phyloP scores from a whole-genome alignment of 805 yeast species.

The Hanseniaspora guilliermondii region DNA sequence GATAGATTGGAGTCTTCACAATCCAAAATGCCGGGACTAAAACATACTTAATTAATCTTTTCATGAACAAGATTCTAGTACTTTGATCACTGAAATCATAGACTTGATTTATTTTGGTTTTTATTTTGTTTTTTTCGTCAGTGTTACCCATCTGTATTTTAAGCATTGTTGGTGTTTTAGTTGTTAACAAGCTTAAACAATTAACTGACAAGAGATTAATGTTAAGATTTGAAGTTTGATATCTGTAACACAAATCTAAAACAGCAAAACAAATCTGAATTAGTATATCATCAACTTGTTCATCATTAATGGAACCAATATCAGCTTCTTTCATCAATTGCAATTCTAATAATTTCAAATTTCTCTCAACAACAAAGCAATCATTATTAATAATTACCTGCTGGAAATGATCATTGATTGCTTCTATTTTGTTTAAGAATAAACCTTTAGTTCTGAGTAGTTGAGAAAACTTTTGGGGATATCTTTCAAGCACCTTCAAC shows the following conservation, averaged over 20 bases:
- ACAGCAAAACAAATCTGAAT: conserved; percentile 41
- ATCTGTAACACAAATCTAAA: conserved; percentile 45
- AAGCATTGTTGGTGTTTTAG: conserved; percentile 52
- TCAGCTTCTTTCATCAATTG: background rate
- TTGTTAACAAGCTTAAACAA: conserved; percentile 66
- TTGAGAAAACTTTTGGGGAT: conserved; percentile 20
- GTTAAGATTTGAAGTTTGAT: conserved; percentile 34
- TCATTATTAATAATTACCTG: conserved; percentile 3
- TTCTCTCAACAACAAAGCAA: conserved; percentile 5
- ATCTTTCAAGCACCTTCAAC: conserved; percentile 7
- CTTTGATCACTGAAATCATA: conserved; percentile 48
- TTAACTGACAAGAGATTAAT: conserved; percentile 52
- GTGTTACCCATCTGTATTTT: conserved; percentile 31
- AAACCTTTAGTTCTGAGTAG: conserved; percentile 23
- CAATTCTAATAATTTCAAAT: background rate
- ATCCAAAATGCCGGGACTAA: conserved; percentile 84
- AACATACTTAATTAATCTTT: conserved; percentile 50
- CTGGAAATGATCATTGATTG: conserved; percentile 3
- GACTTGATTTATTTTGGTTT: conserved; percentile 31
- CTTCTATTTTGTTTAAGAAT: background rate
- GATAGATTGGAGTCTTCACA: conserved; percentile 74
- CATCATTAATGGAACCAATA: background rate
- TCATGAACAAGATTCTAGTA: conserved; percentile 56
- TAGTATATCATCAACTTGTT: conserved; percentile 19
- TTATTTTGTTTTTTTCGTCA: conserved; percentile 22